phyloP scores from a whole-genome alignment of 225 moss, liverwort and hornwort genomes.

The Bryum argenteum region DNA sequence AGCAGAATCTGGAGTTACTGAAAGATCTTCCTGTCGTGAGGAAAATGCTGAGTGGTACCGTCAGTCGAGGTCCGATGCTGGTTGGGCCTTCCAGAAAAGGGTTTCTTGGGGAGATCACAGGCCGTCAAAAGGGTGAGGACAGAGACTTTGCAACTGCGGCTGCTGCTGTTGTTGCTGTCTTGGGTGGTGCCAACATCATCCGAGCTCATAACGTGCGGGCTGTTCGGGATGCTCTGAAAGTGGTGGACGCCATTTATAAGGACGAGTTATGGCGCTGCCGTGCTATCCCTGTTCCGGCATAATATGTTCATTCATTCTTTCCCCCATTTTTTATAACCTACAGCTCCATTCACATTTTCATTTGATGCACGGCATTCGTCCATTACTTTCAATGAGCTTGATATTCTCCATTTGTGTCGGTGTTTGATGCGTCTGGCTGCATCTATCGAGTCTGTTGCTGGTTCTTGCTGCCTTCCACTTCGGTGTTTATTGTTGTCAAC shows the following conservation, averaged over 20 bases:
- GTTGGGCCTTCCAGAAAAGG: slow-evolving; percentile 90
- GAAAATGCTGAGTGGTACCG: slow-evolving; percentile 61
- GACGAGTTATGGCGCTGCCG: slow-evolving; percentile 2
- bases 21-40: slow-evolving; percentile 58
- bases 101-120: slow-evolving; percentile 76
- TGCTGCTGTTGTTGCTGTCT: slow-evolving; percentile 66
- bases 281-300: slow-evolving; percentile 27
- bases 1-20: slow-evolving; percentile 71
- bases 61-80: slow-evolving; percentile 72
- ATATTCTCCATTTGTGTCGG: background rate
- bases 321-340: slow-evolving; percentile 1
- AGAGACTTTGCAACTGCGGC: slow-evolving; percentile 79
- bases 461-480: too few species aligned
- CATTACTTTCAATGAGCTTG: slow-evolving; percentile 7
- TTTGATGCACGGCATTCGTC: slow-evolving; percentile 28
- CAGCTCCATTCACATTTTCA: slow-evolving; percentile 21
- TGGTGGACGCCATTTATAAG: slow-evolving; percentile 82
- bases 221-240: slow-evolving; percentile 76
- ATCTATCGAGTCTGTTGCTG: too few species aligned
- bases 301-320: background rate
- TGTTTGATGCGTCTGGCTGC: too few species aligned
- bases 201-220: slow-evolving; percentile 81
- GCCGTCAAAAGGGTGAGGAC: slow-evolving; percentile 66
- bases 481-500: too few species aligned
- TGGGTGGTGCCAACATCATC: slow-evolving; percentile 82